phyloP scores from a whole-genome alignment of 495 filamentous ascomycete genomes.

The Penicillium samsonianum region DNA sequence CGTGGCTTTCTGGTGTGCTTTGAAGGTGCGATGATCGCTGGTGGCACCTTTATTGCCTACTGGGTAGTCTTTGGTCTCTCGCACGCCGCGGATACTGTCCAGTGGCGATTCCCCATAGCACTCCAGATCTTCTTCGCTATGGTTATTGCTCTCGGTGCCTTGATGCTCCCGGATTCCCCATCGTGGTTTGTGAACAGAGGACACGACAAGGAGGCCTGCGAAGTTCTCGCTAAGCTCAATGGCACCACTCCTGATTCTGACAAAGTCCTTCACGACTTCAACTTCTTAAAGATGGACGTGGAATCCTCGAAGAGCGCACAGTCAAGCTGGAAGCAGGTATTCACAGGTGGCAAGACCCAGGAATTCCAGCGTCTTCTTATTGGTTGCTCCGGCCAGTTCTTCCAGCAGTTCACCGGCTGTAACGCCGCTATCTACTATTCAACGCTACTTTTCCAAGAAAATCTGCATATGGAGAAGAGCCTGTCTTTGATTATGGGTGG shows the following conservation, averaged over 20 bases:
- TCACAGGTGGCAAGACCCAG: constrained; percentile 26
- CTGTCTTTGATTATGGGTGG: constrained; percentile 68
- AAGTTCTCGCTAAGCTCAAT: constrained; percentile 17
- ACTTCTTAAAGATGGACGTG: constrained; percentile 18
- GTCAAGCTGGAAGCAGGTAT: constrained; percentile 20
- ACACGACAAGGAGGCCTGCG: constrained; percentile 12
- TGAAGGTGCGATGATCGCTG: constrained; percentile 36
- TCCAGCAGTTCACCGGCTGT: constrained; percentile 69
- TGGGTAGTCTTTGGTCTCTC: constrained; percentile 50
- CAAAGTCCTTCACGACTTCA: constrained; percentile 16
- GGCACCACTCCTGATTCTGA: constrained; percentile 5
- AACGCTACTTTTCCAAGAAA: constrained; percentile 65
- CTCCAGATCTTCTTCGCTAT: constrained; percentile 46
- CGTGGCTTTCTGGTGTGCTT: constrained; percentile 38
- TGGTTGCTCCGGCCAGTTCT: constrained; percentile 58
- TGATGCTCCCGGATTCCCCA: constrained; percentile 40
- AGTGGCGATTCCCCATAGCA: constrained; percentile 52
- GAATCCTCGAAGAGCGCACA: not conserved
- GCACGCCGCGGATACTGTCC: constrained; percentile 36
- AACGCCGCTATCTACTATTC: constrained; percentile 80
- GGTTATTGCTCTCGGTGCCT: constrained; percentile 28
- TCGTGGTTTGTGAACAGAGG: constrained; percentile 17
- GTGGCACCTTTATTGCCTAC: constrained; percentile 37
- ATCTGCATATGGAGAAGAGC: constrained; percentile 54
- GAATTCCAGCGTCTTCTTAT: constrained; percentile 33